phyloP scores from a whole-genome alignment of 352 stramenopile genomes.

The Phytophthora hybrid region DNA sequence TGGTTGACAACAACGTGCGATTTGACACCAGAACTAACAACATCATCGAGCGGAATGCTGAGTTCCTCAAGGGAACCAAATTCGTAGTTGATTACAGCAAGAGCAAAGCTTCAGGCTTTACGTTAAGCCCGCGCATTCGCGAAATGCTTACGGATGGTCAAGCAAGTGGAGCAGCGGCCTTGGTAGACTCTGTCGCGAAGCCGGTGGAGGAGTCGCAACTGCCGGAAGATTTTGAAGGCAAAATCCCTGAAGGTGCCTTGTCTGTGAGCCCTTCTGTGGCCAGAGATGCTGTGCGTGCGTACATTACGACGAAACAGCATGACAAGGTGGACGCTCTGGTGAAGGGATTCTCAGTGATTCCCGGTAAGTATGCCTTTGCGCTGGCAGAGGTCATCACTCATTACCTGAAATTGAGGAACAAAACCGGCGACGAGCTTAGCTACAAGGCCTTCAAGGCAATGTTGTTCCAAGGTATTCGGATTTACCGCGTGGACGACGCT shows the following conservation, averaged over 20 bases:
- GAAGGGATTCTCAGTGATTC: constrained; percentile 56
- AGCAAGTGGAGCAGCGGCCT: constrained; percentile 41
- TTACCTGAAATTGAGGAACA: constrained; percentile 50
- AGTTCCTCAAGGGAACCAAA: constrained; percentile 47
- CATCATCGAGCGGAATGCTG: constrained; percentile 66
- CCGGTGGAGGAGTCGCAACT: constrained; percentile 51
- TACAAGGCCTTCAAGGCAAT: constrained; percentile 65
- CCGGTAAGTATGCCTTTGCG: constrained; percentile 54
- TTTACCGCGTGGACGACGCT: constrained; percentile 57
- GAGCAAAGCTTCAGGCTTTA: constrained; percentile 39
- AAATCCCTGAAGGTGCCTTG: constrained; percentile 38
- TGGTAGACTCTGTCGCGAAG: constrained; percentile 54
- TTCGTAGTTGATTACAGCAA: constrained; percentile 43
- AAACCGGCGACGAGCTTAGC: constrained; percentile 49
- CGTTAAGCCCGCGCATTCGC: constrained; percentile 55
- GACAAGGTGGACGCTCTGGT: constrained; percentile 67
- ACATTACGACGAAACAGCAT: constrained; percentile 55
- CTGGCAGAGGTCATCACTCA: constrained; percentile 57
- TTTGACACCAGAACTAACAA: constrained; percentile 65
- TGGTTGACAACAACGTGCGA: constrained; percentile 60
- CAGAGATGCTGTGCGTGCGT: constrained; percentile 55
- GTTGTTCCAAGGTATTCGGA: constrained; percentile 55
- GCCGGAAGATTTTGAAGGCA: constrained; percentile 40
- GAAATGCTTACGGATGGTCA: constrained; percentile 53
- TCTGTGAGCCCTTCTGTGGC: constrained; percentile 52